phyloP scores from a whole-genome alignment of 179 eudicot genomes.

The Beta lomatogona region DNA sequence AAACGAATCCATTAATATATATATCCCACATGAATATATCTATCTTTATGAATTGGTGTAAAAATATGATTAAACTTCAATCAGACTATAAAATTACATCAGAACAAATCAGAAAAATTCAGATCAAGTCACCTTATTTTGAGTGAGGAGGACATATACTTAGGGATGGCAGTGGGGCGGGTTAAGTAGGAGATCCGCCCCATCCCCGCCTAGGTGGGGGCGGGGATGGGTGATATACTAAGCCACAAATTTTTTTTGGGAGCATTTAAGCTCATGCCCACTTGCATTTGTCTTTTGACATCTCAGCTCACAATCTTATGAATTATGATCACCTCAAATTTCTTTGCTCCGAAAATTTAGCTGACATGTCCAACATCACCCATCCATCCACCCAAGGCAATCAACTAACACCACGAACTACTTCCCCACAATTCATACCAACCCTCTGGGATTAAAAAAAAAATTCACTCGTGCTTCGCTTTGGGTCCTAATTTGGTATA shows the following conservation, averaged over 20 bases:
- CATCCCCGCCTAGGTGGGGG: no score
- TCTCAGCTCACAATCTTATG: not conserved
- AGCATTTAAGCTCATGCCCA: slow-evolving; percentile 31
- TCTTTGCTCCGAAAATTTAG: slow-evolving; percentile 11
- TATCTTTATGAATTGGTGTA: no score
- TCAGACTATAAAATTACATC: no score
- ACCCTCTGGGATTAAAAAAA: not conserved
- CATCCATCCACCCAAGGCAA: slow-evolving; percentile 25
- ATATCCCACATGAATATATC: no score
- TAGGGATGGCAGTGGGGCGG: no score
- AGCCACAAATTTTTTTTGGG: slow-evolving; percentile 8
- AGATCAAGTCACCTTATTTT: not conserved
- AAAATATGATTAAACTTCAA: no score
- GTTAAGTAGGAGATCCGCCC: no score
- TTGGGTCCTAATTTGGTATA: not conserved
- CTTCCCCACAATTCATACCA: slow-evolving; percentile 19
- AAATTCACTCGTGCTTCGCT: not conserved
- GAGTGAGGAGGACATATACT: slow-evolving; percentile 7
- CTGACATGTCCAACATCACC: slow-evolving; percentile 25
- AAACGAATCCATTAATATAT: no score
- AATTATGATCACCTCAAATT: slow-evolving; percentile 6
- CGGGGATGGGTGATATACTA: not conserved
- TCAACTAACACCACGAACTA: slow-evolving; percentile 31
- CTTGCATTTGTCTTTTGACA: slow-evolving; percentile 27
- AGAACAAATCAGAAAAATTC: no score